These are phyloP conservation scores for Neurospora sp. DNA, from an alignment of 495 filamentous ascomycete genomes.

Conservation along the genomic window DNA sequence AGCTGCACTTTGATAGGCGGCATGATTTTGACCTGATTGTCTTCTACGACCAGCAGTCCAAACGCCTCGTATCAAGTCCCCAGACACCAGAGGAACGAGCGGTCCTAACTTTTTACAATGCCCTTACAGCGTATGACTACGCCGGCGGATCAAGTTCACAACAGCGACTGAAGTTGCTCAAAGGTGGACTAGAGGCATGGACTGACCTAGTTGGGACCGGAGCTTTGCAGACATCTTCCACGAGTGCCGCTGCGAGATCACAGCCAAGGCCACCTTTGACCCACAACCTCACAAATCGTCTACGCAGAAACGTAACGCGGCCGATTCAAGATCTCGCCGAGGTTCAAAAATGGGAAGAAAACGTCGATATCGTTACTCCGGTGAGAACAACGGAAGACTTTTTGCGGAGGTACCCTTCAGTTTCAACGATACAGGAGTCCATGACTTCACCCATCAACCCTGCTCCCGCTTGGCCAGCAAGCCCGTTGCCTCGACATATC, in stretches of 20 bases:
- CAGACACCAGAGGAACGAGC: conserved; percentile 40
- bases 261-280: conserved; percentile 9
- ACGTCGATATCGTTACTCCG: conserved; percentile 32
- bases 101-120: conserved; percentile 62
- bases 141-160: conserved; percentile 46
- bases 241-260: conserved; percentile 1
- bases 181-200: conserved; percentile 82
- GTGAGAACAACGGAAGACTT: conserved; percentile 61
- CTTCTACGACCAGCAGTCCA: conserved; percentile 70
- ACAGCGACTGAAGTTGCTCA: conserved; percentile 59
- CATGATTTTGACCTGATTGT: conserved; percentile 79
- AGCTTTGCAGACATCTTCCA: conserved; percentile 41
- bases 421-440: conserved; percentile 61
- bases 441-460: conserved; percentile 43
- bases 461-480: conserved; percentile 18
- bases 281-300: conserved; percentile 9
- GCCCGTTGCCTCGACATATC: conserved; percentile 18
- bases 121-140: conserved; percentile 75
- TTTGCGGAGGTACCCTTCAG: conserved; percentile 67
- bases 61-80: conserved; percentile 34
- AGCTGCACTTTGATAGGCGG: conserved; percentile 60
- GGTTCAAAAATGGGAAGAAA: conserved; percentile 30
- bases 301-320: conserved; percentile 14
- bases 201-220: conserved; percentile 62
- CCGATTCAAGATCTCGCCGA: conserved; percentile 27